These are phyloP conservation scores for Thyridium curvatum DNA, from an alignment of 2,329 filamentous ascomycete species.

Conservation along the genomic window DNA sequence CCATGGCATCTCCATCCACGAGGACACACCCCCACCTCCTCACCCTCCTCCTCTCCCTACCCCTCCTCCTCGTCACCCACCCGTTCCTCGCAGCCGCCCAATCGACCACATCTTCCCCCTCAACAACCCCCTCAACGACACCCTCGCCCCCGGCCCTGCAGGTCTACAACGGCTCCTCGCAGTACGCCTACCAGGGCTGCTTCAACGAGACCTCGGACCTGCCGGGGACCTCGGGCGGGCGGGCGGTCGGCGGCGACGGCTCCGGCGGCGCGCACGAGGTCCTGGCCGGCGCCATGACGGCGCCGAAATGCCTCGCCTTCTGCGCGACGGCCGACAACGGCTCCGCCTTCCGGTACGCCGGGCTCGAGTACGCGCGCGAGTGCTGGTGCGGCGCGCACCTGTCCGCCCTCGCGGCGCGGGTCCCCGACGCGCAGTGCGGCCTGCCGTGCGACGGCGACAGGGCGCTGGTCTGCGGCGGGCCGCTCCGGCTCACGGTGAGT, in stretches of 20 bases:
- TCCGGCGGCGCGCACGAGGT: constrained; percentile 32
- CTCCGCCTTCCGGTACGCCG: constrained; percentile 40
- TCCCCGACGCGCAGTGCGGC: constrained; percentile 42
- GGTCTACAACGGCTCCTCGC: constrained; percentile 26
- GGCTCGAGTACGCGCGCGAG: constrained; percentile 47
- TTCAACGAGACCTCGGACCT: constrained; percentile 50
- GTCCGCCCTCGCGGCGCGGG: constrained; percentile 35
- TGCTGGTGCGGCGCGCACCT: constrained; percentile 53
- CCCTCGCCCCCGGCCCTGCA: constrained; percentile 7
- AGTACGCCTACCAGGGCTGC: constrained; percentile 49
- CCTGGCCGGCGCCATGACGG: constrained; percentile 41
- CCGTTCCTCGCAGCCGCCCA: constrained; percentile 10
- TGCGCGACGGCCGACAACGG: constrained; percentile 29
- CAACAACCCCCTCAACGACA: background rate
- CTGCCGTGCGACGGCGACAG: constrained; percentile 47
- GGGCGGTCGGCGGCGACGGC: constrained; percentile 28
- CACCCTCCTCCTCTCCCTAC: constrained; percentile 2
- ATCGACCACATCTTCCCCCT: background rate
- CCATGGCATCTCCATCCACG: too few relatives aligned
- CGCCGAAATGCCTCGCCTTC: constrained; percentile 41
- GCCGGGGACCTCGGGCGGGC: constrained; percentile 28
- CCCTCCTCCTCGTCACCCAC: constrained; percentile 8
- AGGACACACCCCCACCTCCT: background rate
- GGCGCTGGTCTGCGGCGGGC: constrained; percentile 46
- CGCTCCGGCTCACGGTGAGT: constrained; percentile 38